Evolutionary conservation across 2,329 filamentous ascomycete species (phyloP).

Genomic region (Aspergillus pseudoglaucus): DNA sequence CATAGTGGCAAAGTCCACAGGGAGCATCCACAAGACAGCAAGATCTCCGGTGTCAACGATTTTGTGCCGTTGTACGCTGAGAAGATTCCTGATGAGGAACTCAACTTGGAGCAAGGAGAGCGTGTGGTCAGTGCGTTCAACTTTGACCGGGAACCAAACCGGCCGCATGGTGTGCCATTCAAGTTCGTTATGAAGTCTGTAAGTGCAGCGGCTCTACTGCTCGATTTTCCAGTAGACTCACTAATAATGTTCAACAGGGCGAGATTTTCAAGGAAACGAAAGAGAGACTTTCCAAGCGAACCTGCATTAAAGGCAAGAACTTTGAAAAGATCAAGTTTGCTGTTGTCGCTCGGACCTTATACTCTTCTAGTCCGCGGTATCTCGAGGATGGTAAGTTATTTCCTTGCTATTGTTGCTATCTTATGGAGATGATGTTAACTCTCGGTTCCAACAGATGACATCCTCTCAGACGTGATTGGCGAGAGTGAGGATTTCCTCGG

Average conservation of each 20-base stretch:
- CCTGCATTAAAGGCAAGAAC: conserved; percentile 92
- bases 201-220: conserved; percentile 27
- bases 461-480: conserved; percentile 56
- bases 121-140: conserved; percentile 76
- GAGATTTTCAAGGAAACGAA: conserved; percentile 88
- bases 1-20: conserved; percentile 80
- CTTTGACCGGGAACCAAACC: conserved; percentile 81
- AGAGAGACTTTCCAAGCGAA: conserved; percentile 86
- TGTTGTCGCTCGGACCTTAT: conserved; percentile 62
- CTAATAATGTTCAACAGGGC: conserved; percentile 45
- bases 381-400: conserved; percentile 71
- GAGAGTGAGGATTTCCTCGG: conserved; percentile 71
- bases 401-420: background rate
- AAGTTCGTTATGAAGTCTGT: conserved; percentile 79
- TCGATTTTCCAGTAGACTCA: background rate
- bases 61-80: conserved; percentile 79
- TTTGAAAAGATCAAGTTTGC: conserved; percentile 99
- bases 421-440: background rate
- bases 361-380: conserved; percentile 72
- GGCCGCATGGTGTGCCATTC: conserved; percentile 85
- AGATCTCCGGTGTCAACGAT: conserved; percentile 77
- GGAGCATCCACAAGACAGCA: conserved; percentile 62
- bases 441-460: conserved; percentile 33
- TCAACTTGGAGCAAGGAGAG: conserved; percentile 55
- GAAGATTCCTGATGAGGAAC: conserved; percentile 65